phyloP scores from a whole-genome alignment of 2,329 filamentous ascomycete species.

The Penicillium sumatraense region DNA sequence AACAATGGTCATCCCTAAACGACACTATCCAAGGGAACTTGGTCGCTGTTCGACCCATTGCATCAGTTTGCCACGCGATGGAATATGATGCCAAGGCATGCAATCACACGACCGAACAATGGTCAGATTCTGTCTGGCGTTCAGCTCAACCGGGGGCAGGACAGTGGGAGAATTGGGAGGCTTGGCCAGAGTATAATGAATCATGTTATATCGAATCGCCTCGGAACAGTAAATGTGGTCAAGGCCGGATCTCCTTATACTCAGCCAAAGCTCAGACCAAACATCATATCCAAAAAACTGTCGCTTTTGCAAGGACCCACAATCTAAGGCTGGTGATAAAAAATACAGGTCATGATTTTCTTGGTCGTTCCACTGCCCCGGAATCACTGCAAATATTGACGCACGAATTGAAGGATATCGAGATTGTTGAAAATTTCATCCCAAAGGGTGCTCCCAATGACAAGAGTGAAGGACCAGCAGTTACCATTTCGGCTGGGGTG shows the following conservation, averaged over 20 bases:
- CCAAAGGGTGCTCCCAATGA: constrained; percentile 13
- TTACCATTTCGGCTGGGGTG: constrained; percentile 20
- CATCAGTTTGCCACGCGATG: constrained; percentile 34
- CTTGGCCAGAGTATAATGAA: constrained; percentile 41
- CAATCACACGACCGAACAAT: constrained; percentile 16
- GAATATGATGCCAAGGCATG: constrained; percentile 21
- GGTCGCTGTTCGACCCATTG: constrained; percentile 38
- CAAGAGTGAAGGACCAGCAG: constrained; percentile 16
- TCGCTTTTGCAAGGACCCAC: constrained; percentile 40
- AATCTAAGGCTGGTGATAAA: constrained; percentile 40
- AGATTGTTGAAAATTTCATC: constrained; percentile 33
- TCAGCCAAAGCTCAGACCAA: constrained; percentile 39
- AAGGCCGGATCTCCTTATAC: constrained; percentile 44
- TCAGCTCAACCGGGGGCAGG: constrained; percentile 41
- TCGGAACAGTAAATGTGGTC: constrained; percentile 29
- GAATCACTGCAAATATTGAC: constrained; percentile 44
- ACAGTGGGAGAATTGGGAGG: constrained; percentile 47
- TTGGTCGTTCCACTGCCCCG: constrained; percentile 37
- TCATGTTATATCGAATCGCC: constrained; percentile 41
- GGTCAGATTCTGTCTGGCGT: constrained; percentile 41
- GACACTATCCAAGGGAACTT: constrained; percentile 42
- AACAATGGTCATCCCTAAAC: constrained; percentile 45
- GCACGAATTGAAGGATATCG: constrained; percentile 34
- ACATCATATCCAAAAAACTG: constrained; percentile 42
- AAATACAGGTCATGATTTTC: constrained; percentile 45